These are phyloP conservation scores for Melampsora larici-populina DNA, from an alignment of 1,284 basidiomycete species.

Conservation along the genomic window DNA sequence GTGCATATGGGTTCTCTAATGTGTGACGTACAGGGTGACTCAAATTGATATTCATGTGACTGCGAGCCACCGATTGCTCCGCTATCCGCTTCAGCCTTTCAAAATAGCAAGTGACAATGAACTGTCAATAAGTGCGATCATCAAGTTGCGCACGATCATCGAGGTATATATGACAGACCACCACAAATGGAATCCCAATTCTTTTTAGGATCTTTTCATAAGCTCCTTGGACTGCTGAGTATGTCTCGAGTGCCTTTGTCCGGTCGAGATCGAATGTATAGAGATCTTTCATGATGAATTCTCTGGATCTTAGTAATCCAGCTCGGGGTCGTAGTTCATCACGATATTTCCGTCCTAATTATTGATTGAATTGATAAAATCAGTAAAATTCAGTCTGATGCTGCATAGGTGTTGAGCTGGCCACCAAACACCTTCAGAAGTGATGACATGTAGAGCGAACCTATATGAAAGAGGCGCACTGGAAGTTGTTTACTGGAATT, in stretches of 20 bases:
- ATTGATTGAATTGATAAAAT: not conserved
- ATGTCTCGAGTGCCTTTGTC: constrained; percentile 46
- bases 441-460: constrained; percentile 8
- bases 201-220: constrained; percentile 50
- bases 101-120: not conserved
- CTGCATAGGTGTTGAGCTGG: not conserved
- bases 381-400: not conserved
- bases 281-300: constrained; percentile 56
- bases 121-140: not conserved
- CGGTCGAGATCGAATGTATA: constrained; percentile 53
- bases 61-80: constrained; percentile 54
- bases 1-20: not conserved
- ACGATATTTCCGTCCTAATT: constrained; percentile 52
- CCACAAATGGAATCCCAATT: constrained; percentile 45
- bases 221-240: constrained; percentile 51
- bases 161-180: constrained; percentile 39
- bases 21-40: constrained; percentile 40
- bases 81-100: constrained; percentile 53
- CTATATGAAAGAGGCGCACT: constrained; percentile 52
- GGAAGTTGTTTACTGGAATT: constrained; percentile 51
- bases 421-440: not conserved
- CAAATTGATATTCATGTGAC: constrained; percentile 54
- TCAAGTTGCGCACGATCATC: not conserved
- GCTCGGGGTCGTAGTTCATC: constrained; percentile 54
- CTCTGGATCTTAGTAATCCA: constrained; percentile 53